phyloP scores from a whole-genome alignment of 192 early-diverging fungal genomes.

The Coemansia erecta region DNA sequence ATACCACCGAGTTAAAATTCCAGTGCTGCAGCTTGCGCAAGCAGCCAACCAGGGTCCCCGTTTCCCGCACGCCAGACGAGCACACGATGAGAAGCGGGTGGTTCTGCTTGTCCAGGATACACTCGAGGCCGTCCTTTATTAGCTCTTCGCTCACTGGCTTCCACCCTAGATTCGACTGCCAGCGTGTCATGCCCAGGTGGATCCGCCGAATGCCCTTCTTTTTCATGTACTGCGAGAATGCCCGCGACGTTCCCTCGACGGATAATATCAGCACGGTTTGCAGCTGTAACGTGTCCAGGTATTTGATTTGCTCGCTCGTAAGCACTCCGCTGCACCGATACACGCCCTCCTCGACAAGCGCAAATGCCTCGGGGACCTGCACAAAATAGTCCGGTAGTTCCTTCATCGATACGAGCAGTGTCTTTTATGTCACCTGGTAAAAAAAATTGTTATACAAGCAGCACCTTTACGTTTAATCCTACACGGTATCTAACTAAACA shows the following conservation, averaged over 20 bases:
- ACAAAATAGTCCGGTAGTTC: slow-evolving; percentile 49
- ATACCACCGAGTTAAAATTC: slow-evolving; percentile 96
- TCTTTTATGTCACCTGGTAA: no score
- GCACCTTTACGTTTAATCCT: no score
- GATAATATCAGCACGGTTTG: slow-evolving; percentile 81
- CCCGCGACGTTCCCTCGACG: slow-evolving; percentile 76
- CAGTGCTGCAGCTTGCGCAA: slow-evolving; percentile 89
- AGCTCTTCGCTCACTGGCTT: slow-evolving; percentile 91
- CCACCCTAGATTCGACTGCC: slow-evolving; percentile 76
- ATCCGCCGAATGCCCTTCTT: slow-evolving; percentile 66
- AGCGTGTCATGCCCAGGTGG: slow-evolving; percentile 64
- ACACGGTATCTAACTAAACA: no score
- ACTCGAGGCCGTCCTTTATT: slow-evolving; percentile 92
- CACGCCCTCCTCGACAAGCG: slow-evolving; percentile 83
- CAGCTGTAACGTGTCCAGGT: slow-evolving; percentile 72
- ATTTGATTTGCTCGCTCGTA: slow-evolving; percentile 71
- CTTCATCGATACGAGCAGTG: slow-evolving; percentile 18
- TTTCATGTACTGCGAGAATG: slow-evolving; percentile 72
- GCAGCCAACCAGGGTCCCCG: slow-evolving; percentile 90
- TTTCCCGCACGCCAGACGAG: slow-evolving; percentile 93
- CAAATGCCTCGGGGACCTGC: slow-evolving; percentile 77
- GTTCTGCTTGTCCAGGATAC: slow-evolving; percentile 71
- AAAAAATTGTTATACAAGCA: no score
- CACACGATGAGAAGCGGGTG: slow-evolving; percentile 92
- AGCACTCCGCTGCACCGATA: slow-evolving; percentile 80